Conservation (phyloP, 257 asterid genomes). For the Primulina eburnea region DNA sequence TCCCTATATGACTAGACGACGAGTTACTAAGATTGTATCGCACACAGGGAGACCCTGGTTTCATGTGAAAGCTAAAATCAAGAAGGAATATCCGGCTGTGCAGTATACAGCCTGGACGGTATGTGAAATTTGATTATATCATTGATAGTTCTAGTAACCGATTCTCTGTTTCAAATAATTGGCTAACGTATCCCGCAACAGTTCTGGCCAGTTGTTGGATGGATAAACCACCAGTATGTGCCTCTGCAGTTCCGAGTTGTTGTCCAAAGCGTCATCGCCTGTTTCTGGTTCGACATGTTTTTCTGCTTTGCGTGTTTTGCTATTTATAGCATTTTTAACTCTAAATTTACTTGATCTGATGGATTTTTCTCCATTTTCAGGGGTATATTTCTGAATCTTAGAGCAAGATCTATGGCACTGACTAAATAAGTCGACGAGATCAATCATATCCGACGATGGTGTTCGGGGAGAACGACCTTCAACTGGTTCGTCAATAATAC, state of each 20-base stretch:
- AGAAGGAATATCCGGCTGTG: slow-evolving; percentile 82
- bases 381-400: slow-evolving; percentile 79
- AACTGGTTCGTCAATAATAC: too few species aligned
- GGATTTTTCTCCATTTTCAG: slow-evolving; percentile 29
- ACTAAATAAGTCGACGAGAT: slow-evolving; percentile 34
- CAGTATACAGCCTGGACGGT: slow-evolving; percentile 86
- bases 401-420: slow-evolving; percentile 60
- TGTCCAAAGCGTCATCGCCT: slow-evolving; percentile 74
- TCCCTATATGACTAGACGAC: too few species aligned
- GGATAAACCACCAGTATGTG: slow-evolving; percentile 86
- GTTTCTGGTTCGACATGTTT: slow-evolving; percentile 59
- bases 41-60: slow-evolving; percentile 77
- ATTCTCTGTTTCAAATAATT: background rate
- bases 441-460: background rate
- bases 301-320: background rate
- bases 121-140: slow-evolving; percentile 18
- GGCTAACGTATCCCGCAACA: slow-evolving; percentile 28
- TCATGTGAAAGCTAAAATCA: slow-evolving; percentile 76
- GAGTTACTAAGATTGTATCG: slow-evolving; percentile 9
- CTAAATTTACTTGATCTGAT: background rate
- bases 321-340: background rate
- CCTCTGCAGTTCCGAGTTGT: slow-evolving; percentile 90
- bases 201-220: slow-evolving; percentile 99
- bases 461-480: background rate
- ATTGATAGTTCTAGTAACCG: background rate